Conservation (phyloP, 495 filamentous ascomycete genomes). For the Neurospora sp. region DNA sequence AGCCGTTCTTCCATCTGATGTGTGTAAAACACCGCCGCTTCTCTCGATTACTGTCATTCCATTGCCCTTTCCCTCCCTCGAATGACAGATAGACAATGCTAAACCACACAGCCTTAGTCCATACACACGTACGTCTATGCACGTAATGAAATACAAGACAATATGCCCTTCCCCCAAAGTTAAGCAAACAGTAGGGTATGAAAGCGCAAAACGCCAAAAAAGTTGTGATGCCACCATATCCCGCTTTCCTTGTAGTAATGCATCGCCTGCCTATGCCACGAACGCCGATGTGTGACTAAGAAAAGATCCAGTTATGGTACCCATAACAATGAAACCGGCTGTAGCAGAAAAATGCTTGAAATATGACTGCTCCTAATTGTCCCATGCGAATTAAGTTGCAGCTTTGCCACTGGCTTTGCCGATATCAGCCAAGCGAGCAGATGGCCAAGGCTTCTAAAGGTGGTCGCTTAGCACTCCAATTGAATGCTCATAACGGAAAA, state of each 20-base stretch:
- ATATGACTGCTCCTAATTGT: not conserved
- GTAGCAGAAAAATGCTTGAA: not conserved
- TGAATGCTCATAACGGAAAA: not conserved
- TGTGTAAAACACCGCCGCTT: not conserved
- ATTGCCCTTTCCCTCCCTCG: not conserved
- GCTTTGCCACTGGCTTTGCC: not conserved
- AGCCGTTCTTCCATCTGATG: not conserved
- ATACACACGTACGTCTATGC: not conserved
- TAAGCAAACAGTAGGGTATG: not conserved
- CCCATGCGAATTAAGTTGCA: not conserved
- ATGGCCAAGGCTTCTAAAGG: not conserved
- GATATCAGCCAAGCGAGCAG: not conserved
- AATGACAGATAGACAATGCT: not conserved
- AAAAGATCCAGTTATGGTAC: not conserved
- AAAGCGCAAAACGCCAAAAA: not conserved
- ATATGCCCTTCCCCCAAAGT: not conserved
- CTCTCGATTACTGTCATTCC: not conserved
- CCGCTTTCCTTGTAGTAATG: not conserved
- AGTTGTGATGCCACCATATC: not conserved
- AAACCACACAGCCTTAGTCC: not conserved
- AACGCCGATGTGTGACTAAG: not conserved
- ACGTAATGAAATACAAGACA: not conserved
- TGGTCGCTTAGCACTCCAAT: not conserved
- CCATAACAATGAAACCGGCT: not conserved
- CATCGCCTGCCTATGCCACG: not conserved